These are phyloP conservation scores for Hemisphaericaspora xylanilytica DNA, from an alignment of 1,139 yeast genomes.

Conservation along the genomic window DNA sequence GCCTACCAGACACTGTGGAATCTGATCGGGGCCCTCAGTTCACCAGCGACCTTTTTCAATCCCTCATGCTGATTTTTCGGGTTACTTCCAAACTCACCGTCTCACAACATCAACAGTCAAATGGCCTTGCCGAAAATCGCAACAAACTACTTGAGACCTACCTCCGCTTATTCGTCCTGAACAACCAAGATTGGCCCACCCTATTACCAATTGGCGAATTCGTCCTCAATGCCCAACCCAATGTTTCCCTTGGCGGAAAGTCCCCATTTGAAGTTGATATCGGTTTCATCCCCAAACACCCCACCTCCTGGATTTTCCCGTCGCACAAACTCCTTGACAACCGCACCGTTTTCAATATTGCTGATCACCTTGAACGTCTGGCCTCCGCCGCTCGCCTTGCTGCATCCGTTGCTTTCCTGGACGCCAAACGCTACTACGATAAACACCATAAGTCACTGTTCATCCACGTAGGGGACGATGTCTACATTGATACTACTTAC, in stretches of 20 bases:
- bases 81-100: neutral
- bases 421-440: neutral
- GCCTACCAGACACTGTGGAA: neutral
- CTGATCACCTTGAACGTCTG: neutral
- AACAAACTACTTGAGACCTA: neutral
- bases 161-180: neutral
- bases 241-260: neutral
- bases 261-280: neutral
- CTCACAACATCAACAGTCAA: neutral
- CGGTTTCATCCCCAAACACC: neutral
- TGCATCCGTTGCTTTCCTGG: neutral
- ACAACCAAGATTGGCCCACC: neutral
- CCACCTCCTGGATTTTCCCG: neutral
- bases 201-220: neutral
- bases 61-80: neutral
- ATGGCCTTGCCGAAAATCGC: neutral
- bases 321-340: neutral
- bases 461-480: neutral
- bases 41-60: neutral
- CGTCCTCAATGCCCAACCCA: neutral
- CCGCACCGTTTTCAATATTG: neutral
- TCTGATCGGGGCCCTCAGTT: neutral
- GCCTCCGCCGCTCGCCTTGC: neutral
- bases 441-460: neutral
- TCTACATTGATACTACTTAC: neutral